Conservation (phyloP, 2,329 filamentous ascomycete genomes). For the Aspergillus quadrilineatus region DNA sequence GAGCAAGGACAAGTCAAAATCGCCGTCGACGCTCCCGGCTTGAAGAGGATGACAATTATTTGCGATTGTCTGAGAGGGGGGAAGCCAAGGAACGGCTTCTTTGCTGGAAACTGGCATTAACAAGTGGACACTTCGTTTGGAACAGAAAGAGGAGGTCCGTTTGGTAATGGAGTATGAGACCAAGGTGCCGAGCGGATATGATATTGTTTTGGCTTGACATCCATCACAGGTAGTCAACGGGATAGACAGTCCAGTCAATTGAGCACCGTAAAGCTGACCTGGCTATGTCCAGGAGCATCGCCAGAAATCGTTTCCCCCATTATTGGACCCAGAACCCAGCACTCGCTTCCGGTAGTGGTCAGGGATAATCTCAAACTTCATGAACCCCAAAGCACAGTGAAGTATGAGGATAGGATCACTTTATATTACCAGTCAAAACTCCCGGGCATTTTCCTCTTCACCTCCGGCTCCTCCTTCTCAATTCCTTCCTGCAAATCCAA, state of each 20-base stretch:
- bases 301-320: not conserved
- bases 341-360: not conserved
- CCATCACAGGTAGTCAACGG: not conserved
- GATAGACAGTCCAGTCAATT: not conserved
- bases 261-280: not conserved
- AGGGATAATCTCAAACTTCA: not conserved
- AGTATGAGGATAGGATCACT: not conserved
- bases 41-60: slow-evolving; percentile 26
- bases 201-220: slow-evolving; percentile 2
- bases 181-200: slow-evolving; percentile 47
- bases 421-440: slow-evolving; percentile 22
- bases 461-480: not conserved
- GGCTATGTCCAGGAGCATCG: not conserved
- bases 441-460: slow-evolving; percentile 22
- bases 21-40: slow-evolving; percentile 30
- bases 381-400: not conserved
- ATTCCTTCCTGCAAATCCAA: not conserved
- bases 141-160: slow-evolving; percentile 58
- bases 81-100: slow-evolving; percentile 53
- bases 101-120: slow-evolving; percentile 60
- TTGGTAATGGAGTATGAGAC: slow-evolving; percentile 63
- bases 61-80: slow-evolving; percentile 46
- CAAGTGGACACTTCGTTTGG: slow-evolving; percentile 58
- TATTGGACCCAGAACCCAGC: not conserved
- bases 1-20: slow-evolving; percentile 27